Evolutionary conservation across 495 filamentous ascomycete species (phyloP), one percentile per base, ranked within the genome.

Genomic region (Penicillium malachiteum): DNA sequence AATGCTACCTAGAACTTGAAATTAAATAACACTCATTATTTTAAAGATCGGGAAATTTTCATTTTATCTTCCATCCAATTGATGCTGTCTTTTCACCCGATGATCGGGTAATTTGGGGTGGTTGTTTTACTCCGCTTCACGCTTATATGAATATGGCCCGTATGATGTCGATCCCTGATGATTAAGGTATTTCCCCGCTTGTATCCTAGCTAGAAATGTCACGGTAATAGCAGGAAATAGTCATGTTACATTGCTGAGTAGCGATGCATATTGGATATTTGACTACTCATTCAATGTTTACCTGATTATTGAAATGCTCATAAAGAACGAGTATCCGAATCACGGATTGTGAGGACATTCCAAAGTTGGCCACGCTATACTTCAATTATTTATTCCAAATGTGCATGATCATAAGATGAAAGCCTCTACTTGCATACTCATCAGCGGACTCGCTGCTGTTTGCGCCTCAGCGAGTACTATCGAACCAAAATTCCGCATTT

Each of bases 401-500:
- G n/a, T n/a, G n/a, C n/a, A 26, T 26, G 21, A 26, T 26, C 21
- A 26, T 2, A 26, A 26, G 21, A 26, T 26, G 21, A 26, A 26
- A 26, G 21, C 12, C 34, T 3, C 8, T 2, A 37, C 12, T 13
- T 9, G 34, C 7, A 37, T 13, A 2, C 12, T 37, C 9, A 1
- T 37, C 5, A 37, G 34, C 5, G 8, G 2, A 9, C 1, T 9
- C 12, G 34, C 34, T 37, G 12, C 1, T 2, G 7, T 13, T 10
- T 17, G 40, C 34, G 41, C 32, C 13, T 34, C 30, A 6, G 52
- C 46, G 14, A 38, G 46, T 17, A 32, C 47, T 34, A 49, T 49
- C 46, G 17, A 56, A 38, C 54, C 54, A n/a, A 49, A 56, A 13
- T 56, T 43, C 30, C 54, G 54, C 21, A 44, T 50, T 38, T 56